Conservation (phyloP, 768 basidiomycete genomes). For the Psilocybe cubensis region DNA sequence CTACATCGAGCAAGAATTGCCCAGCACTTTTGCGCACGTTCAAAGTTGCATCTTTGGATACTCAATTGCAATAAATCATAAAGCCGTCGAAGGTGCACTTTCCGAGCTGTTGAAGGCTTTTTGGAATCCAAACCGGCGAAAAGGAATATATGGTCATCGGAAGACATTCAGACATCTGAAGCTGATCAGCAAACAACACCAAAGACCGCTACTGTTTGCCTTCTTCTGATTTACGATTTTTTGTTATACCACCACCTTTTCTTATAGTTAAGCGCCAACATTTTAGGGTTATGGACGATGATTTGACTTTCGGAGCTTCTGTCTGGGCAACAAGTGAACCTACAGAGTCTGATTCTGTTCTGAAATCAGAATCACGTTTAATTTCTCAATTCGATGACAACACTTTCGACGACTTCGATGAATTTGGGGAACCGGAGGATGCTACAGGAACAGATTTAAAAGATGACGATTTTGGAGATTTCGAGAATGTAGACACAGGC, state of each 20-base stretch:
- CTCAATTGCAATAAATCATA: constrained; percentile 75
- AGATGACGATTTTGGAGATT: constrained; percentile 88
- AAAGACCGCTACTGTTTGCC: constrained; percentile 22
- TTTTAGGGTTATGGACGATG: constrained; percentile 57
- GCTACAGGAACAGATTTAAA: constrained; percentile 41
- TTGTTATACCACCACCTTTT: no score
- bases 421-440: constrained; percentile 55
- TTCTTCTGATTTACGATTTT: not conserved
- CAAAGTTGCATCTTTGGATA: constrained; percentile 67
- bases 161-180: constrained; percentile 26
- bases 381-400: constrained; percentile 34
- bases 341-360: constrained; percentile 23
- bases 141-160: constrained; percentile 51
- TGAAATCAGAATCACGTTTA: constrained; percentile 24
- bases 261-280: not conserved
- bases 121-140: constrained; percentile 63
- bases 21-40: constrained; percentile 73
- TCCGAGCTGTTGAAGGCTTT: constrained; percentile 56
- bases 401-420: constrained; percentile 54
- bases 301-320: constrained; percentile 70
- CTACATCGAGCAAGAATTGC: constrained; percentile 75
- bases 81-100: constrained; percentile 73
- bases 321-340: constrained; percentile 67
- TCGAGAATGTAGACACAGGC: constrained; percentile 62
- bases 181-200: constrained; percentile 30